These are phyloP conservation scores for Cochliopodium minus DNA, from an alignment of 208 protist genomes.

Conservation along the genomic window DNA sequence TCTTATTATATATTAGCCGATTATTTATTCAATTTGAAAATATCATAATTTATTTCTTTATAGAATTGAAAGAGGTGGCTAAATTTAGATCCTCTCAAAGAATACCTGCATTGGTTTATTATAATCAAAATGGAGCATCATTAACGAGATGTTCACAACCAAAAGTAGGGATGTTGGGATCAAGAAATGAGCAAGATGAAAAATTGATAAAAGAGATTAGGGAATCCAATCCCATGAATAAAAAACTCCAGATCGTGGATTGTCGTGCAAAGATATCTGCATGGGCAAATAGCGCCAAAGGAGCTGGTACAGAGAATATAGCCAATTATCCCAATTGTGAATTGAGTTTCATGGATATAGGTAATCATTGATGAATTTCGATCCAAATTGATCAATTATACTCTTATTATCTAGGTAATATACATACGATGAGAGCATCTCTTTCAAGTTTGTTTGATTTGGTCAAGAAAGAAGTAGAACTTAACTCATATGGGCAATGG, in stretches of 20 bases:
- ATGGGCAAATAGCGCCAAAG: slow-evolving; percentile 28
- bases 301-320: slow-evolving; percentile 40
- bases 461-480: background rate
- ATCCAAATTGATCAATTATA: too few species aligned
- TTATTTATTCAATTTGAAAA: too few species aligned
- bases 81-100: too few species aligned
- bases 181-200: slow-evolving; percentile 20
- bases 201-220: background rate
- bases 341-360: slow-evolving; percentile 36
- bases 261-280: slow-evolving; percentile 32
- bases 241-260: slow-evolving; percentile 31
- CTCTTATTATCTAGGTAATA: too few species aligned
- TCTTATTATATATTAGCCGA: too few species aligned
- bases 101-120: too few species aligned
- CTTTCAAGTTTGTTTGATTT: background rate
- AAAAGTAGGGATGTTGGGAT: slow-evolving; percentile 26
- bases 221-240: background rate
- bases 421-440: background rate
- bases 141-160: too few species aligned
- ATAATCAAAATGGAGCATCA: too few species aligned
- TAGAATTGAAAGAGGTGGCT: too few species aligned
- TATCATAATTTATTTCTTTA: too few species aligned
- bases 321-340: slow-evolving; percentile 21
- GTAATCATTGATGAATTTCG: too few species aligned
- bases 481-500: background rate